These are phyloP conservation scores for Chytridium lagenaria DNA, from an alignment of 371 early-diverging fungal species.

Conservation along the genomic window DNA sequence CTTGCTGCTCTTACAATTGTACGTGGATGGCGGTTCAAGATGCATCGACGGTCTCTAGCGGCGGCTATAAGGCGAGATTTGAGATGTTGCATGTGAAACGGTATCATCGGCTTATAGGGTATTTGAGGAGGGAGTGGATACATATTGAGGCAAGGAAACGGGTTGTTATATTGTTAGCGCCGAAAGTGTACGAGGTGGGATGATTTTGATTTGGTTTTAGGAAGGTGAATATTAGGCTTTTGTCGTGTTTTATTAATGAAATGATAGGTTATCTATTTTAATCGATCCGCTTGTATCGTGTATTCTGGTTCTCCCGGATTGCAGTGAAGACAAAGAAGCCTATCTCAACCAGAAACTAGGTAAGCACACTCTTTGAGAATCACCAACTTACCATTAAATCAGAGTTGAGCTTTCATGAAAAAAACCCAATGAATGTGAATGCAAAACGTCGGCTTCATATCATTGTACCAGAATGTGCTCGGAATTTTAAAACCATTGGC, in stretches of 20 bases:
- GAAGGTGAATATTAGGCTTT: constrained; percentile 33
- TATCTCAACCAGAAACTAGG: constrained; percentile 37
- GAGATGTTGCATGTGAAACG: constrained; percentile 37
- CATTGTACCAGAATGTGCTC: constrained; percentile 39
- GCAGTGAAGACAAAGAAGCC: constrained; percentile 34
- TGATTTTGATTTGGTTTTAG: constrained; percentile 26
- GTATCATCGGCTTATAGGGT: constrained; percentile 30
- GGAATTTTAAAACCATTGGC: constrained; percentile 33
- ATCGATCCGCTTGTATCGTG: constrained; percentile 24
- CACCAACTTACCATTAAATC: background rate
- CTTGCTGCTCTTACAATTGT: constrained; percentile 29
- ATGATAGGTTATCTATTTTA: background rate
- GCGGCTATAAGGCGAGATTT: constrained; percentile 30
- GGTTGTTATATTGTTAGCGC: constrained; percentile 38
- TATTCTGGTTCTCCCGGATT: constrained; percentile 37
- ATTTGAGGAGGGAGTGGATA: constrained; percentile 27
- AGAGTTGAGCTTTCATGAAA: constrained; percentile 38
- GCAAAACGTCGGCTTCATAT: constrained; percentile 34
- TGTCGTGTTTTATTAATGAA: too few relatives aligned
- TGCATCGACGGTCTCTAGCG: constrained; percentile 8
- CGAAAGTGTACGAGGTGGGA: constrained; percentile 23
- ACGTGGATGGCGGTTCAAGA: constrained; percentile 32
- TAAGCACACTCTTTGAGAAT: constrained; percentile 14
- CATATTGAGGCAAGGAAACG: constrained; percentile 20
- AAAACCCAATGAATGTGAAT: constrained; percentile 37